Base-by-base conservation (phyloP, 2,329 filamentous ascomycete genomes). In the Alternaria infectoria region DNA sequence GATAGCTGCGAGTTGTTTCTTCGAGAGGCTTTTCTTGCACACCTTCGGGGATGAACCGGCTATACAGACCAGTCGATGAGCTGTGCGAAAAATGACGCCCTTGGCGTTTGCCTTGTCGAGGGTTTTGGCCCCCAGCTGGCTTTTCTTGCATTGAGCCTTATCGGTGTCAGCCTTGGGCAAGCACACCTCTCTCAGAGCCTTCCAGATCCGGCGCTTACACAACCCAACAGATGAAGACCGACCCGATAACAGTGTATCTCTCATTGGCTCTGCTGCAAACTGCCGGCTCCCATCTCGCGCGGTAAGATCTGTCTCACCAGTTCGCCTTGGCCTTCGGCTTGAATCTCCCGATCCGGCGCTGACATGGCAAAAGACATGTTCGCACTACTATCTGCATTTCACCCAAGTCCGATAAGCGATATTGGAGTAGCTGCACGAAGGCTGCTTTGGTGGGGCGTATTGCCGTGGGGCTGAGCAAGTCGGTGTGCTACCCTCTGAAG, bases 291-390 rank as follows among this genome's bases (percentile, higher is more conserved):
- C 32, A 36, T 36, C 32, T 36, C 30, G 6, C 13, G 30, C 30
- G 6, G 6, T 15, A 4, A 32, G 30, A 32, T 32, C 13, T 15
- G 30, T 7, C 30, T 13, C 28, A 2, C 5, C 5, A 30, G 5
- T 30, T 6, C 0, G 26, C 32, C 32, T 36, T 2, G 5, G 32
- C 32, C 32, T 36, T n/a, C 15, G 32, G 15, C 0, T 36, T 5
- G 8, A 2, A 36, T 9, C 1, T 36, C 32, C 15, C 15, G 3
- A 36, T 36, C 32, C 32, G 4, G 15, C 32, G 32, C 32, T 36
- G 32, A 36, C 32, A 10, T 5, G 0, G 15, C 32, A 10, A 9
- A 9, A 9, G 32, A 7, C 0, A n/a, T 9, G 2, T n/a, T 0
- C 4, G 15, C 32, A 2, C 4, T 36, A 36, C 4, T 10, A 36